Percentiles rank a stretch among this genome's conserved stretches.
Evolutionary conservation across 75 land plant genomes (phyloP).

Genomic region (Cupressus sempervirens): DNA sequence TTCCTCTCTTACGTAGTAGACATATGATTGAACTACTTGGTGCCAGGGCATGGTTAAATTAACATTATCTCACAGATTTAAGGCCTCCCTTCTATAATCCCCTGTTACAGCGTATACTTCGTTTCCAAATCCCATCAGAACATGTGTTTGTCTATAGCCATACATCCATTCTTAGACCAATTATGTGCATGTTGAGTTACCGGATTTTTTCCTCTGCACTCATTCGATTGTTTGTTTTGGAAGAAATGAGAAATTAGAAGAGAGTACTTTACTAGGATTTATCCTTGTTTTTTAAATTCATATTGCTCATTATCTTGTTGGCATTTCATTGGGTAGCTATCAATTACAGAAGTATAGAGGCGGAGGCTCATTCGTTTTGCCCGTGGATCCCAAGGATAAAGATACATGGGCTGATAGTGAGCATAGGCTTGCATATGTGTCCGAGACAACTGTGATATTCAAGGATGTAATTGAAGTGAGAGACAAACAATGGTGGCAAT

Average conservation of each 20-base stretch:
- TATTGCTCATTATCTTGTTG: not conserved
- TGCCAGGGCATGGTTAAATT: no score
- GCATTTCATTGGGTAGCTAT: constrained; percentile 23
- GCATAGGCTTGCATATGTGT: constrained; percentile 48
- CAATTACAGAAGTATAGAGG: constrained; percentile 46
- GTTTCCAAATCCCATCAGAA: not conserved
- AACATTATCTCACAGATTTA: no score
- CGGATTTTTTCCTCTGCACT: not conserved
- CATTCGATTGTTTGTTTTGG: not conserved
- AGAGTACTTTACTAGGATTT: not conserved
- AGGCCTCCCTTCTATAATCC: not conserved
- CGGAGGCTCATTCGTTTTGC: constrained; percentile 39
- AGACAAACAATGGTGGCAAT: constrained; percentile 52
- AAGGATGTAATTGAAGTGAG: constrained; percentile 42
- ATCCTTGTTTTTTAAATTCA: not conserved
- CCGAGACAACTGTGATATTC: constrained; percentile 51
- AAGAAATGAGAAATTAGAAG: not conserved
- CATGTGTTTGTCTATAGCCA: not conserved
- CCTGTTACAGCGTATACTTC: not conserved
- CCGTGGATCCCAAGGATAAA: constrained; percentile 36
- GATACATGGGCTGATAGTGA: constrained; percentile 57
- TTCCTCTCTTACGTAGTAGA: not conserved
- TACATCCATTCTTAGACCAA: not conserved
- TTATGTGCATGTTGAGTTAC: not conserved
- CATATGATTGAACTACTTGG: no score